A percentile compares a stretch with the other conserved stretches of the same genome.
Evolutionary conservation across 2,329 filamentous ascomycete species (phyloP).

Genomic region (Venturia asperata): DNA sequence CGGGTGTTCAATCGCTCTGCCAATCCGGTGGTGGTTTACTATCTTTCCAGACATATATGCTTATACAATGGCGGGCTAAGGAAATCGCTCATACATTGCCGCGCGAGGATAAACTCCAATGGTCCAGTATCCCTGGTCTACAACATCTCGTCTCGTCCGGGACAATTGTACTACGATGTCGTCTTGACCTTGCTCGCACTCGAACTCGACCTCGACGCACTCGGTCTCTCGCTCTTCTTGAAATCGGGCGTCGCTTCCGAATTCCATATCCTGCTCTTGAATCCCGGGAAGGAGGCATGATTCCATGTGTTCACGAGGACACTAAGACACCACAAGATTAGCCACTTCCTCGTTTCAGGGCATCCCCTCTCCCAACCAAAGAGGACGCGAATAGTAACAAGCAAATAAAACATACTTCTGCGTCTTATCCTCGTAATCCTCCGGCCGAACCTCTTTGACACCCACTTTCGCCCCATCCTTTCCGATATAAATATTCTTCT

Average conservation of each 20-base stretch:
- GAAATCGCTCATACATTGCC: too few relatives aligned
- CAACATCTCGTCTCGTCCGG: neutral
- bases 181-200: constrained; percentile 1
- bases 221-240: constrained; percentile 14
- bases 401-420: constrained; percentile 42
- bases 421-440: constrained; percentile 66
- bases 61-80: too few relatives aligned
- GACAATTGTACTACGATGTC: neutral
- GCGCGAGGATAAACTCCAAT: neutral
- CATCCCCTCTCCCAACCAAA: neutral
- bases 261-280: constrained; percentile 32
- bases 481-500: constrained; percentile 67
- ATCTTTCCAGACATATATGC: too few relatives aligned
- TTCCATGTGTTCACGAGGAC: constrained; percentile 47
- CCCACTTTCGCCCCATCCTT: constrained; percentile 65
- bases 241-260: constrained; percentile 23
- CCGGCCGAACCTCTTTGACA: constrained; percentile 59
- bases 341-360: neutral
- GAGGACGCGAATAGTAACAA: neutral
- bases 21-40: too few relatives aligned
- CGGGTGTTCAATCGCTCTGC: too few relatives aligned
- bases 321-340: constrained; percentile 22
- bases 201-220: neutral
- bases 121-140: neutral
- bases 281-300: constrained; percentile 29